Evolutionary conservation across 1,139 yeast species (phyloP), one percentile per base, ranked within the genome.

Genomic region (Debaryomyces coudertii): DNA sequence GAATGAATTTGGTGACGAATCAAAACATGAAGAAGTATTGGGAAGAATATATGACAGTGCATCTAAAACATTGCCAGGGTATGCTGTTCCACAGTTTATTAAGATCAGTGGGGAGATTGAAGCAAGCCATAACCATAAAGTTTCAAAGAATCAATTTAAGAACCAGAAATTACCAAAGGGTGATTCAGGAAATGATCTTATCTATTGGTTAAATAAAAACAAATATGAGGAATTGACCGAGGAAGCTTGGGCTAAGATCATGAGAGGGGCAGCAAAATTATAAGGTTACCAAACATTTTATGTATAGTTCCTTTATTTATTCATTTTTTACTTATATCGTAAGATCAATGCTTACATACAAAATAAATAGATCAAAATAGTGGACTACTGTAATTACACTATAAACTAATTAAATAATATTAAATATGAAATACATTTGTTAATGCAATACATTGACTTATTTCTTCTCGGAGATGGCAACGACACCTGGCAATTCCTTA

Each of bases 401-500:
- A 36, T 12, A 36, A 15, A 36, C 22, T 7, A 18, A 25, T 14
- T 36, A 24, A 36, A 36, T 24, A 24, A 36, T 36, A 36, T 36
- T 36, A 18, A 36, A 36, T 36, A 24, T 36, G 11, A 33, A 36
- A 25, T 25, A 33, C 24, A 18, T 33, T 33, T 33, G 16, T 11
- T 9, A 31, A 18, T 31, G 18, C 6, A 12, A 29, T 15, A 11
- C 33, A 29, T 36, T n/a, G 14, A 29, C 15, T 49, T 56, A 58
- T 61, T 77, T 63, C 73, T 86, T 87, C 73, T 79, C 83, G 59
- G 95, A 83, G 62, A 90, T 84, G 70, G 93, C 95, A 67, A 80
- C 83, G 57, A 92, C 97, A 83, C 98, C 98, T 60, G 98, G 98
- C 66, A 92, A 83, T 60, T 81, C 95, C 83, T 92, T 92, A 77